Conservation (phyloP, 345 rosid species). For the Eucalyptus decipiens region DNA sequence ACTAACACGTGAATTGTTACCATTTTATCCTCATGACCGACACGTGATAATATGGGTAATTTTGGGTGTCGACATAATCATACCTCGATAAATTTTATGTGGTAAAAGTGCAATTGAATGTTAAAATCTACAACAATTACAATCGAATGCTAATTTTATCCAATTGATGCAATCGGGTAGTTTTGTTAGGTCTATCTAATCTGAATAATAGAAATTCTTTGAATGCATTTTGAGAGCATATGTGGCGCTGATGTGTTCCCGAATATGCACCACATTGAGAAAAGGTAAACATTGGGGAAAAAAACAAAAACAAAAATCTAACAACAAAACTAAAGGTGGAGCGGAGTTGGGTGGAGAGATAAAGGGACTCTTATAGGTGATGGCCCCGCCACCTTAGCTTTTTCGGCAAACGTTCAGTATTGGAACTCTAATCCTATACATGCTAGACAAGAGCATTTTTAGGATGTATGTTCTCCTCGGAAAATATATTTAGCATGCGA, state of each 20-base stretch:
- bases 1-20: no score
- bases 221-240: neutral
- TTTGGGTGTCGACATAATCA: no score
- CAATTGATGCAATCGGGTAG: neutral
- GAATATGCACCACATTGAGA: neutral
- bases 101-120: neutral
- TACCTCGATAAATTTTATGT: no score
- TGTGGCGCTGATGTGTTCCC: neutral
- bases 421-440: neutral
- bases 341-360: neutral
- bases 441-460: neutral
- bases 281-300: neutral
- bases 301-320: no score
- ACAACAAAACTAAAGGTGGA: neutral
- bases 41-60: accelerated
- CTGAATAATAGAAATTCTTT: neutral
- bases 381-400: neutral
- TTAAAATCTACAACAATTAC: no score
- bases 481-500: neutral
- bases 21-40: no score
- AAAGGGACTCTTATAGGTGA: neutral
- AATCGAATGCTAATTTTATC: neutral
- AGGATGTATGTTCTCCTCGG: neutral
- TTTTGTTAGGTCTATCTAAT: no score
- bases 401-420: neutral